phyloP scores from a whole-genome alignment of 2,329 filamentous ascomycete genomes.

The Fusarium subtropicale region DNA sequence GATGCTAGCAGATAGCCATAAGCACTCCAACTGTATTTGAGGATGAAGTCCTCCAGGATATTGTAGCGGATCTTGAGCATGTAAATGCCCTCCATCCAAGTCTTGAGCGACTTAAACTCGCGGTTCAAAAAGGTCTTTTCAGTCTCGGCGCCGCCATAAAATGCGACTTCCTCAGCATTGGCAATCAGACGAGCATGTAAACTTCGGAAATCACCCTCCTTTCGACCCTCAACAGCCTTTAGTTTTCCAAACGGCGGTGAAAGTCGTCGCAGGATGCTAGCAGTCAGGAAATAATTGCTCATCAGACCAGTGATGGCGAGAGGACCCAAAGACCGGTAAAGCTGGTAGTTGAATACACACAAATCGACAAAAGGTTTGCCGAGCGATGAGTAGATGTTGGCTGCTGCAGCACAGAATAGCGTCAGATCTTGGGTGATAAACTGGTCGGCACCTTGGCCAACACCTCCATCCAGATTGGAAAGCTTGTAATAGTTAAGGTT shows the following conservation, averaged over 20 bases:
- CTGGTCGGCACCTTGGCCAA: constrained; percentile 92
- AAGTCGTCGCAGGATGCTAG: constrained; percentile 85
- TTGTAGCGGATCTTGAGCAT: constrained; percentile 98
- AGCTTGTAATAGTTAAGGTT: constrained; percentile 97
- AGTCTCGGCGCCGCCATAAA: constrained; percentile 95
- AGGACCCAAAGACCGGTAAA: constrained; percentile 90
- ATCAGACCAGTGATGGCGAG: constrained; percentile 86
- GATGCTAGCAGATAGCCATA: constrained; percentile 96
- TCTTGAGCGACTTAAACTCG: constrained; percentile 92
- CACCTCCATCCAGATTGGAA: constrained; percentile 89
- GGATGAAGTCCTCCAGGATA: constrained; percentile 96
- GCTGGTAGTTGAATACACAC: constrained; percentile 97
- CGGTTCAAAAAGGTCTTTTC: constrained; percentile 92
- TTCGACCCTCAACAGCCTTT: constrained; percentile 93
- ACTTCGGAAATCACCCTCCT: constrained; percentile 94
- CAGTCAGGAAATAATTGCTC: constrained; percentile 94
- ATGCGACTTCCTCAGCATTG: constrained; percentile 97
- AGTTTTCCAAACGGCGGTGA: constrained; percentile 97
- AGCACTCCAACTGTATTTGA: constrained; percentile 99
- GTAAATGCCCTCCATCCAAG: constrained; percentile 99
- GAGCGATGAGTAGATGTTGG: constrained; percentile 92
- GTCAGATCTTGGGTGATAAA: constrained; percentile 98
- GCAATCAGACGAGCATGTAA: constrained; percentile 92
- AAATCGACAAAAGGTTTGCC: constrained; percentile 99
- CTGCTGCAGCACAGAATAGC: constrained; percentile 91